phyloP scores from a whole-genome alignment of 441 rosid species.

The Brassica hybrid region DNA sequence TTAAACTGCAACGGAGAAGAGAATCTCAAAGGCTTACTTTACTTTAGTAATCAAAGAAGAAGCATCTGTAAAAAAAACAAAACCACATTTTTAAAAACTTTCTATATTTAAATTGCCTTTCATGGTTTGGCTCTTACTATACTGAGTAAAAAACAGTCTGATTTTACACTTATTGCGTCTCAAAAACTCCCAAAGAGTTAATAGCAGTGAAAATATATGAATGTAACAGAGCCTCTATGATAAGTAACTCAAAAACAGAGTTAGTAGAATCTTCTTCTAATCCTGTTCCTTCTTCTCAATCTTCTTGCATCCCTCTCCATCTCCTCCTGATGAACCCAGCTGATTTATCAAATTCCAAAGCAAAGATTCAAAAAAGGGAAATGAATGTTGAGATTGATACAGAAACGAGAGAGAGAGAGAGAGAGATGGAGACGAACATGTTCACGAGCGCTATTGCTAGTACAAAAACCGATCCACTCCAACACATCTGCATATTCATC shows the following conservation, averaged over 20 bases:
- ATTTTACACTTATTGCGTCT: not conserved
- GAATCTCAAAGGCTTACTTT: constrained; percentile 30
- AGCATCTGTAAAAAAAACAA: constrained; percentile 30
- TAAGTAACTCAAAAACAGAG: not conserved
- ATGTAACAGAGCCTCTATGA: not conserved
- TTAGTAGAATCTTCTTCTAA: constrained; percentile 13
- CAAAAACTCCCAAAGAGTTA: not conserved
- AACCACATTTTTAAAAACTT: constrained; percentile 31
- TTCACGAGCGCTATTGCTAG: not conserved
- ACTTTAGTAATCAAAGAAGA: constrained; percentile 31
- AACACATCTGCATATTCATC: not conserved
- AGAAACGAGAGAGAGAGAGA: not conserved
- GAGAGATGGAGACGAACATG: not conserved
- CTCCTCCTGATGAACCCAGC: not conserved
- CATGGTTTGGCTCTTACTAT: constrained; percentile 12
- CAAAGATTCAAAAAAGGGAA: not conserved
- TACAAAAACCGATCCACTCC: not conserved
- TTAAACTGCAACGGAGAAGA: constrained; percentile 31
- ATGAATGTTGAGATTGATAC: not conserved
- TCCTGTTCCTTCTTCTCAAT: constrained; percentile 33
- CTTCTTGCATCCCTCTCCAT: not conserved
- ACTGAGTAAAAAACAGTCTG: not conserved
- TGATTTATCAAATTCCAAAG: not conserved
- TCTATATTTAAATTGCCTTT: constrained; percentile 15
- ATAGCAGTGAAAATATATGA: not conserved